phyloP scores from a whole-genome alignment of 768 basidiomycete species.

The Fomitopsis pulvina region DNA sequence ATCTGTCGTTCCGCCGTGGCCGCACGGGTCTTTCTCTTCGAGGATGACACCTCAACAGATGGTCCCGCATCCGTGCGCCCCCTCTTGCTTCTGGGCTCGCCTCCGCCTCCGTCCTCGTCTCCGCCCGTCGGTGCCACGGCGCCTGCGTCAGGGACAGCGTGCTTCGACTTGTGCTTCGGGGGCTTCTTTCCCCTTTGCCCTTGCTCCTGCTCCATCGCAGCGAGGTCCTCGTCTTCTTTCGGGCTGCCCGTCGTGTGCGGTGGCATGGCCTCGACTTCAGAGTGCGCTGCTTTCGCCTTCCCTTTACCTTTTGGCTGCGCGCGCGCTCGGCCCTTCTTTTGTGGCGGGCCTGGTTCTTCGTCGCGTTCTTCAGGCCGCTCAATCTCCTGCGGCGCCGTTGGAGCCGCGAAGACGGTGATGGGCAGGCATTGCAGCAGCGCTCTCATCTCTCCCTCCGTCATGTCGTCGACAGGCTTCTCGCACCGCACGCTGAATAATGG shows the following conservation, averaged over 20 bases:
- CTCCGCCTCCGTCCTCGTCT: too few relatives aligned
- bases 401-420: conserved; percentile 5
- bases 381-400: neutral
- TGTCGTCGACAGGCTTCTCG: conserved; percentile 10
- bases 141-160: neutral
- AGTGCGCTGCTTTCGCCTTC: neutral
- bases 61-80: too few relatives aligned
- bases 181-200: neutral
- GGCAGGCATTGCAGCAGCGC: conserved; percentile 10
- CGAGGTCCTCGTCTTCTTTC: neutral
- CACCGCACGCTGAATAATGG: conserved; percentile 3
- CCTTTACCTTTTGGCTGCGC: too few relatives aligned
- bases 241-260: neutral
- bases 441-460: conserved; percentile 10
- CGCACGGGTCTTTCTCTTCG: too few relatives aligned
- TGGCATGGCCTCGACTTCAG: neutral
- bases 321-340: neutral
- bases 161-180: neutral
- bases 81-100: too few relatives aligned
- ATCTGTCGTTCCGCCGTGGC: too few relatives aligned
- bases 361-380: neutral
- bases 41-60: too few relatives aligned
- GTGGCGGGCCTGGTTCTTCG: neutral
- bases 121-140: neutral
- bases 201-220: neutral